phyloP scores from a whole-genome alignment of 768 basidiomycete genomes.

The Boletus vinaceobasis region DNA sequence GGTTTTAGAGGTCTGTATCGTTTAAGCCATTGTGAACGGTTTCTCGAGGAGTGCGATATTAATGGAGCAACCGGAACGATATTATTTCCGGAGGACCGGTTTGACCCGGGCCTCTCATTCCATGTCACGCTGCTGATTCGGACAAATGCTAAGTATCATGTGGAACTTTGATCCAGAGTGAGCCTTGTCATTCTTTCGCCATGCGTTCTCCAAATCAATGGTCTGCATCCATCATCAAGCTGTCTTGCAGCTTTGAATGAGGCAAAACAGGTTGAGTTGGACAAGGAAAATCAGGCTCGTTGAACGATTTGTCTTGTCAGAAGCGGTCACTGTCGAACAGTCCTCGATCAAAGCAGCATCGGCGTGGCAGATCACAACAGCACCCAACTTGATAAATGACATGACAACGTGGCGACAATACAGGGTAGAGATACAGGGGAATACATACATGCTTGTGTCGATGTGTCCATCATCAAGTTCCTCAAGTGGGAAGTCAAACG shows the following conservation, averaged over 20 bases:
- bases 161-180: no score
- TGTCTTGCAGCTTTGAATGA: no score
- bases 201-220: no score
- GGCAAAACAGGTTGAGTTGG: no score
- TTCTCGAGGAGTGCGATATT: not conserved
- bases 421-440: slow-evolving; percentile 1
- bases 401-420: not conserved
- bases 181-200: no score
- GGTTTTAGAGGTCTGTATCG: not conserved
- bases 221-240: no score
- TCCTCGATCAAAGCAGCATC: not conserved
- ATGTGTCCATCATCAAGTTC: not conserved
- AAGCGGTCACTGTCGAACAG: not conserved
- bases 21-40: not conserved
- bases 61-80: not conserved
- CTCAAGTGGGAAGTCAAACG: not conserved
- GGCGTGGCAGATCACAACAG: not conserved
- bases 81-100: not conserved
- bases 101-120: not conserved
- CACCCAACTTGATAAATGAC: not conserved
- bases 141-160: no score
- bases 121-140: no score
- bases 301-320: not conserved
- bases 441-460: not conserved
- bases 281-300: no score